Base-by-base conservation (phyloP, 1,139 yeast species). In the Suhomyces panamericanus region DNA sequence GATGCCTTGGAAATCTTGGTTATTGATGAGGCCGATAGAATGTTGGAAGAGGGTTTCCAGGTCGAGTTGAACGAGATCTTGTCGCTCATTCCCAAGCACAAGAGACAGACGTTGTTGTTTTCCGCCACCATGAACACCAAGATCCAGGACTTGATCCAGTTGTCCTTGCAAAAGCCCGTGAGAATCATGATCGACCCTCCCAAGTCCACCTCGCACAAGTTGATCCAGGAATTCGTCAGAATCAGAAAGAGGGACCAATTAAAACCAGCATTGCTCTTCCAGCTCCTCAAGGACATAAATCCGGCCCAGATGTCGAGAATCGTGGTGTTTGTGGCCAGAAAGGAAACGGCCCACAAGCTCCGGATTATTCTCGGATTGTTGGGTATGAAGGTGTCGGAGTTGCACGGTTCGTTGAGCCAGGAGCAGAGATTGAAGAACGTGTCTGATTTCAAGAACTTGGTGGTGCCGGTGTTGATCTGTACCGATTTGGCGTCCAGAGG, bases 401-500 rank as follows among this genome's bases (percentile, higher is more conserved):
- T 93, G 46, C 99, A 95, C 65, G 99, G 99, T 55, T 83, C 96
- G 4, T 73, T 93, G 58, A 78, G 95, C 0, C 99, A 95, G 68
- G 99, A 95, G 53, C 99, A 93, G 67, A 91, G 99, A 74, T 73
- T 91, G 55, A 79, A 78, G 52, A 85, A 88, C 58, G 89, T 95
- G 32, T 85, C 83, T 13, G 86, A 83, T 50, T 93, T 93, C 71
- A 88, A 87, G 58, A 83, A 80, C 54, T 73, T 89, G 56, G 80
- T 81, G 12, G 96, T 89, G 26, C 96, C 98, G 2, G 84, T 93
- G 12, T 75, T 93, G 52, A 77, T 93, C 35, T 93, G 98, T 82
- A 95, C 99, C 1, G 99, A 95, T 77, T 80, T 93, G 64, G 99
- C 99, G 0, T 93, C 99, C 26, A 88, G 99, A 80, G 99, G 99